A percentile compares a stretch with the other conserved stretches of the same genome.
Evolutionary conservation across 1,284 basidiomycete genomes (phyloP).

Genomic region (Apiotrichum mycotoxinovorans): DNA sequence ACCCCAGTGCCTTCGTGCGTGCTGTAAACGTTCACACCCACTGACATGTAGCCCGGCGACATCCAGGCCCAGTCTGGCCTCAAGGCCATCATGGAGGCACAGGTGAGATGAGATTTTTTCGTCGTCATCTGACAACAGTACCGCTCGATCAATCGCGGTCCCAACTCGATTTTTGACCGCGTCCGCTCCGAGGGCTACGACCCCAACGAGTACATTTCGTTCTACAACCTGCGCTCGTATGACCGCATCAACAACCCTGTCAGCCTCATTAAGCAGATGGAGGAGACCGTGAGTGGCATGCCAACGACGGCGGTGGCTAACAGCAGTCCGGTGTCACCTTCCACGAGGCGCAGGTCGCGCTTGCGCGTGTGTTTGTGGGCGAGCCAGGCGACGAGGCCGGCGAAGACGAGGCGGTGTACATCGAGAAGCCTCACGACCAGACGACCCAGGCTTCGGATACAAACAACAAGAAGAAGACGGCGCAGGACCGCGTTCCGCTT

Average conservation of each 20-base stretch:
- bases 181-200: constrained; percentile 74
- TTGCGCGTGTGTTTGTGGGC: constrained; percentile 75
- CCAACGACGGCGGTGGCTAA: constrained; percentile 8
- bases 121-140: constrained; percentile 34
- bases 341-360: constrained; percentile 78
- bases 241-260: constrained; percentile 79
- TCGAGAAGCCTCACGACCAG: constrained; percentile 53
- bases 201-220: constrained; percentile 62
- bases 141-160: constrained; percentile 80
- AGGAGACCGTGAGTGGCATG: constrained; percentile 51
- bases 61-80: constrained; percentile 66
- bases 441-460: constrained; percentile 58
- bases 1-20: constrained; percentile 39
- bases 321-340: constrained; percentile 68
- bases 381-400: constrained; percentile 31
- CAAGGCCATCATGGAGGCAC: constrained; percentile 56
- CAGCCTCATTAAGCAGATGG: constrained; percentile 65
- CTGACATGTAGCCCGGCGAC: constrained; percentile 60
- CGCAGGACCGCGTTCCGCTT: constrained; percentile 49
- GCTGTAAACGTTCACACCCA: background rate
- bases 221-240: constrained; percentile 85
- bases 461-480: constrained; percentile 45
- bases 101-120: constrained; percentile 5
- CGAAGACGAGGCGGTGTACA: constrained; percentile 47
- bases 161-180: constrained; percentile 77